A percentile compares a stretch with the other conserved stretches of the same genome.
phyloP scores from a whole-genome alignment of 306 rosid genomes.

The Prinsepia uniflora region DNA sequence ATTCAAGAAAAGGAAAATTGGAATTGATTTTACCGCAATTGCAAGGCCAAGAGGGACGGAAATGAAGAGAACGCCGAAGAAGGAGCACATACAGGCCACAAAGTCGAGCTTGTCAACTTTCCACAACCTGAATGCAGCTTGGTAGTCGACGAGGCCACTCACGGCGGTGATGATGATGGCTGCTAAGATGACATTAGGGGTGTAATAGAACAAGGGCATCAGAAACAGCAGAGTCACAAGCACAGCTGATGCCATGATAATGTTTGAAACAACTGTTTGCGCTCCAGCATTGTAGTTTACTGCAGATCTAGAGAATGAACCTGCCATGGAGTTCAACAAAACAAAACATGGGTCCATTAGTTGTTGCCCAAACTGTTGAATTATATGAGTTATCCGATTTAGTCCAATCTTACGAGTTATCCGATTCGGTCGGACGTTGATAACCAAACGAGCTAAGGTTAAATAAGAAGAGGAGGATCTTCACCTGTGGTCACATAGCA shows the following conservation, averaged over 20 bases:
- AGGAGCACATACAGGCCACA: slow-evolving; percentile 80
- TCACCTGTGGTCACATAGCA: slow-evolving; percentile 90
- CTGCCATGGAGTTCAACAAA: slow-evolving; percentile 31
- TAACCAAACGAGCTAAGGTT: neutral
- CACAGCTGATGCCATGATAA: slow-evolving; percentile 85
- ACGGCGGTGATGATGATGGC: slow-evolving; percentile 96
- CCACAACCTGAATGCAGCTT: slow-evolving; percentile 66
- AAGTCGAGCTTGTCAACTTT: slow-evolving; percentile 96
- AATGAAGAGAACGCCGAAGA: slow-evolving; percentile 85
- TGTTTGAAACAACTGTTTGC: slow-evolving; percentile 74
- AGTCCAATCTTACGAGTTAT: too few species aligned
- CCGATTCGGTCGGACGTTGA: too few species aligned
- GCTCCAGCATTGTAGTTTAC: slow-evolving; percentile 95
- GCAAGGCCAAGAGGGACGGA: slow-evolving; percentile 93
- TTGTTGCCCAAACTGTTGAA: neutral
- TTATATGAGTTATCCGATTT: too few species aligned
- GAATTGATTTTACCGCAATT: slow-evolving; percentile 59
- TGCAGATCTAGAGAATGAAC: slow-evolving; percentile 97
- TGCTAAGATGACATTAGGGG: slow-evolving; percentile 79
- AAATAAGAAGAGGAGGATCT: slow-evolving; percentile 19
- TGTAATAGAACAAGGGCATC: slow-evolving; percentile 90
- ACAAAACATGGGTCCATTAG: neutral
- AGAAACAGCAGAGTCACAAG: slow-evolving; percentile 88
- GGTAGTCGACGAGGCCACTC: slow-evolving; percentile 74
- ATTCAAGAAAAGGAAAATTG: neutral